These are phyloP conservation scores for Malus fusca DNA, from an alignment of 306 rosid species.

Conservation along the genomic window DNA sequence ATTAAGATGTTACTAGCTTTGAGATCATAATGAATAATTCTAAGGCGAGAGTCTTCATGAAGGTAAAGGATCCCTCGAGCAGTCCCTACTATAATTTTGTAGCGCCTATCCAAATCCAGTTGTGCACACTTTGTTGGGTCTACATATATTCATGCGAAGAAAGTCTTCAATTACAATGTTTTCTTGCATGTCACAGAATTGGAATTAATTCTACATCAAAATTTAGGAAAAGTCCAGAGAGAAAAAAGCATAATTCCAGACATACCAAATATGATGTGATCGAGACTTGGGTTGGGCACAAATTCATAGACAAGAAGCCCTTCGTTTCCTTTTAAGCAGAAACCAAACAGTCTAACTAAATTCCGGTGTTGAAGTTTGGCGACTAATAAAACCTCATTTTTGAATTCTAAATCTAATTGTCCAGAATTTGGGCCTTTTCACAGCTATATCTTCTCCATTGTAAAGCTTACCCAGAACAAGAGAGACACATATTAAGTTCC, in stretches of 20 bases:
- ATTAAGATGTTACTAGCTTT: not conserved
- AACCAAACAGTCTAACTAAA: slow-evolving; percentile 1
- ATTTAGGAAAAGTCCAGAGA: not conserved
- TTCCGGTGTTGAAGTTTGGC: not conserved
- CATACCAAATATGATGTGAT: slow-evolving; percentile 5
- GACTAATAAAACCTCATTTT: not conserved
- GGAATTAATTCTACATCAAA: not conserved
- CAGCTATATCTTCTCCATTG: not conserved
- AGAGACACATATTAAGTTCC: too few species aligned
- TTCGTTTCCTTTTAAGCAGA: not conserved
- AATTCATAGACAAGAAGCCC: not conserved
- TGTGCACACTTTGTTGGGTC: not conserved
- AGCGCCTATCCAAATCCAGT: not conserved
- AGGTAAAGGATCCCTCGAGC: not conserved
- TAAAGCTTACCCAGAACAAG: not conserved
- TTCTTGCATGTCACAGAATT: not conserved
- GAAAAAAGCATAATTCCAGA: not conserved
- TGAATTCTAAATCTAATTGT: not conserved
- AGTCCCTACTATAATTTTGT: not conserved
- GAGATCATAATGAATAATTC: not conserved
- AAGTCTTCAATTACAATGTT: not conserved
- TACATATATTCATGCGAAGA: not conserved
- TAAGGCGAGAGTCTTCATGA: not conserved
- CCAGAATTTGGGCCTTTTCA: not conserved
- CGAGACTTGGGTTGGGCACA: slow-evolving; percentile 3